Evolutionary conservation across 306 rosid species (phyloP).

Genomic region (Sicyos edulis): DNA sequence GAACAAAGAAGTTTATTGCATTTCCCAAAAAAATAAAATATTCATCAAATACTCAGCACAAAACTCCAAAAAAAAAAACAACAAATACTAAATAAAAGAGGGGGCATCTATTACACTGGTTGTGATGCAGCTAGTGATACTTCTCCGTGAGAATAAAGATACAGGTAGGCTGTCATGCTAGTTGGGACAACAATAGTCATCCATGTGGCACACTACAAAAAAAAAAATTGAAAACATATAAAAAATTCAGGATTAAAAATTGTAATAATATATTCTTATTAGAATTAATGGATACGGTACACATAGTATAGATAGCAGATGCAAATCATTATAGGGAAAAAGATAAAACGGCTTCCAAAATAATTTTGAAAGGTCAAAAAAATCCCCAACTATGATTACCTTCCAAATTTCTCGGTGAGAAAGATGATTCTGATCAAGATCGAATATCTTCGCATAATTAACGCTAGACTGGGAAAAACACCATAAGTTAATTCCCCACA

Average conservation of each 20-base stretch:
- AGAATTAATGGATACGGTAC: neutral
- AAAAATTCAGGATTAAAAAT: neutral
- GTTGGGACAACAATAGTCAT: slow-evolving; percentile 93
- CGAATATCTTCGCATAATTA: slow-evolving; percentile 76
- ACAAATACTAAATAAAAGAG: slow-evolving; percentile 27
- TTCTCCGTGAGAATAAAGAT: slow-evolving; percentile 97
- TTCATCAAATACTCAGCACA: slow-evolving; percentile 7
- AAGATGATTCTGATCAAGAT: slow-evolving; percentile 82
- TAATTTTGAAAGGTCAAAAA: neutral
- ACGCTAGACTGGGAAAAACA: slow-evolving; percentile 55
- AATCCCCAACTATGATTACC: slow-evolving; percentile 41
- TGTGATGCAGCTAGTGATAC: slow-evolving; percentile 97
- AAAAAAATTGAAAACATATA: neutral
- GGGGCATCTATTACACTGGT: slow-evolving; percentile 99
- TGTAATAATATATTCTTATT: neutral
- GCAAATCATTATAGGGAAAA: neutral
- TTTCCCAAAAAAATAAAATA: neutral
- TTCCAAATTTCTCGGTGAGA: slow-evolving; percentile 90
- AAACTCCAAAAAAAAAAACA: no score
- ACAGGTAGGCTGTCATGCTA: slow-evolving; percentile 92
- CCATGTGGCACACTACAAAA: slow-evolving; percentile 95
- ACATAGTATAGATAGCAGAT: neutral
- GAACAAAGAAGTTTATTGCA: slow-evolving; percentile 15
- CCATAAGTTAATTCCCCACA: slow-evolving; percentile 97
- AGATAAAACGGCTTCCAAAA: neutral